Conservation (phyloP, 352 stramenopile genomes). For the Phytophthora boehmeriae region DNA sequence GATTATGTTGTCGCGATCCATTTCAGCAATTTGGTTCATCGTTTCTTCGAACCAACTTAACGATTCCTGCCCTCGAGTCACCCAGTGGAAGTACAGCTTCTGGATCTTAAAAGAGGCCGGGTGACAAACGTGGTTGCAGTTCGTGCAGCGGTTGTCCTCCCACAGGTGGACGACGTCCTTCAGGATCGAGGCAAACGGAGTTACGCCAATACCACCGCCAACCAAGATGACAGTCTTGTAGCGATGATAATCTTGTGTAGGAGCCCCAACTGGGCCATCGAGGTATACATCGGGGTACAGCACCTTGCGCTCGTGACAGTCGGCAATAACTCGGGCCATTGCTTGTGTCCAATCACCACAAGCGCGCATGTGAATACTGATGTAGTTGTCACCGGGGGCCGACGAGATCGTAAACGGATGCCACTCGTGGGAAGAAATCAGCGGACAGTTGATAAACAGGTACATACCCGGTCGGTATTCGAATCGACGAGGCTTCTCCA, state of each 20-base stretch:
- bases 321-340: conserved; percentile 58
- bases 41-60: conserved; percentile 86
- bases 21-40: conserved; percentile 84
- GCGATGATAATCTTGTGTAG: conserved; percentile 76
- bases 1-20: conserved; percentile 82
- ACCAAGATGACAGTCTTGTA: conserved; percentile 83
- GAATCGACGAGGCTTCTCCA: conserved; percentile 80
- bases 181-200: conserved; percentile 82
- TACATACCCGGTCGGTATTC: conserved; percentile 86
- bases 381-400: conserved; percentile 80
- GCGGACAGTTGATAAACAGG: conserved; percentile 86
- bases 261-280: conserved; percentile 75
- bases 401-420: conserved; percentile 93
- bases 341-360: conserved; percentile 78
- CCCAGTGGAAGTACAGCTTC: conserved; percentile 91
- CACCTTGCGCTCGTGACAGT: conserved; percentile 67
- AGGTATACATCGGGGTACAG: conserved; percentile 77
- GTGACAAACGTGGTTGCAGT: conserved; percentile 76
- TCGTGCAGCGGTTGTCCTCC: conserved; percentile 76
- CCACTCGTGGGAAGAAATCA: conserved; percentile 86
- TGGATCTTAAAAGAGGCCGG: conserved; percentile 76
- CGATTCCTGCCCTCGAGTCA: conserved; percentile 76
- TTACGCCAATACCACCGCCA: conserved; percentile 80
- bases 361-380: conserved; percentile 81
- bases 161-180: conserved; percentile 78